Evolutionary conservation across 371 early-diverging fungal genomes (phyloP).

Genomic region (Vairimorpha necatrix): DNA sequence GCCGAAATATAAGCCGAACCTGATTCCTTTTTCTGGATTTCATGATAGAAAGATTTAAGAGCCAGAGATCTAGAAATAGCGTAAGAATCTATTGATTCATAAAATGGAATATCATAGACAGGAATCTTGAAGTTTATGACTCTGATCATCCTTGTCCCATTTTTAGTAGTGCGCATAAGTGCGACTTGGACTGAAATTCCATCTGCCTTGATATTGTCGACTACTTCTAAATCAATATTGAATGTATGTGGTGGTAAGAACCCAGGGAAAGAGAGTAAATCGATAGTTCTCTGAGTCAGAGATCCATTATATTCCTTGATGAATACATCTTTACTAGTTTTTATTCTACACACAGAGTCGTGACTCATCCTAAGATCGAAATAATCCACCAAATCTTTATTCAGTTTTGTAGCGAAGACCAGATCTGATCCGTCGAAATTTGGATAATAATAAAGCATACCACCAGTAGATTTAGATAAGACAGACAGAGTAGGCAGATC

Average conservation of each 20-base stretch:
- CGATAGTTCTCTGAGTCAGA: constrained; percentile 81
- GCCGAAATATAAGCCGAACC: constrained; percentile 36
- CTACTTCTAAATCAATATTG: constrained; percentile 76
- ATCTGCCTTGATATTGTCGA: constrained; percentile 72
- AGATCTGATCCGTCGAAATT: constrained; percentile 77
- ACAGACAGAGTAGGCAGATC: constrained; percentile 80
- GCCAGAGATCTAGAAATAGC: constrained; percentile 47
- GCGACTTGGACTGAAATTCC: constrained; percentile 90
- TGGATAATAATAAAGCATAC: constrained; percentile 84
- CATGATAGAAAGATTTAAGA: constrained; percentile 53
- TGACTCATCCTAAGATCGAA: constrained; percentile 76
- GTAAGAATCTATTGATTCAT: constrained; percentile 40
- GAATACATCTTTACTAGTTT: constrained; percentile 73
- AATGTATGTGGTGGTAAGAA: constrained; percentile 85
- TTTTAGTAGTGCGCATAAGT: constrained; percentile 73
- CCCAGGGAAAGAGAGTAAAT: constrained; percentile 81
- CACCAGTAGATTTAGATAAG: constrained; percentile 79
- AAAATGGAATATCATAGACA: constrained; percentile 62
- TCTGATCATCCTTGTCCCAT: constrained; percentile 82
- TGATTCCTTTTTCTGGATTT: constrained; percentile 44
- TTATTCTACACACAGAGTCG: constrained; percentile 86
- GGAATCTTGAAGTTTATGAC: constrained; percentile 83
- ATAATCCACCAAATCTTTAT: constrained; percentile 75
- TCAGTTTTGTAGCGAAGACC: constrained; percentile 78
- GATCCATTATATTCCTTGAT: constrained; percentile 62